Evolutionary conservation across 2,329 filamentous ascomycete species (phyloP), one percentile per base, ranked within the genome.

Genomic region (Penicillium hordei): DNA sequence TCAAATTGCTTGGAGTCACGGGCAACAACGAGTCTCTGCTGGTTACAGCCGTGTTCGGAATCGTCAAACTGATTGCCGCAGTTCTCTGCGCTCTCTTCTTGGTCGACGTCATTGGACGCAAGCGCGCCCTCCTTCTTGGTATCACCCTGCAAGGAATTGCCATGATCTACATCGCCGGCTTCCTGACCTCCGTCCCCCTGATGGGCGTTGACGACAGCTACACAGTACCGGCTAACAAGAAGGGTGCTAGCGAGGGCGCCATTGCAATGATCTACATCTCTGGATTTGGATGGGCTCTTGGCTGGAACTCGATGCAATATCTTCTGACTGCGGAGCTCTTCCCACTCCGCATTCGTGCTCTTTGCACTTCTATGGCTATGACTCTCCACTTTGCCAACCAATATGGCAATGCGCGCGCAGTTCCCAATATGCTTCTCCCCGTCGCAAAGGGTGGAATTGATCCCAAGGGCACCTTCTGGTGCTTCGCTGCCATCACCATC

Each of bases 291-390:
- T 90, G 87, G 86, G 87, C 87, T 2, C 76, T 89, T 3, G 87
- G 84, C 36, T 92, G 86, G 88, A 91, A 91, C 76, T 84, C 81
- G 1, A 89, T 90, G 80, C 89, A 91, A 74, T 93, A 92, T 70
- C 81, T 93, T 4, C 82, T 93, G 55, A 91, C 89, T 15, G 87
- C 88, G 1, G 89, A 93, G 70, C 81, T 93, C 60, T 93, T 90
- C 77, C 89, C 89, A 0, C 81, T 92, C 10, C 83, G 89, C 4
- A 86, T 93, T 49, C 84, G 89, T 55, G 88, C 89, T 4, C 75
- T 91, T 10, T 85, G 86, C 21, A 89, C 87, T 0, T 89, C 85
- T 0, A 81, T 89, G 68, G 85, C 87, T 46, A 92, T 92, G 89
- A 89, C 86, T 0, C 82, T 91, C 58, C 89, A 93, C 73, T 92